Conservation (phyloP, 163 green algal genomes). For the Prototheca wickerhamii region DNA sequence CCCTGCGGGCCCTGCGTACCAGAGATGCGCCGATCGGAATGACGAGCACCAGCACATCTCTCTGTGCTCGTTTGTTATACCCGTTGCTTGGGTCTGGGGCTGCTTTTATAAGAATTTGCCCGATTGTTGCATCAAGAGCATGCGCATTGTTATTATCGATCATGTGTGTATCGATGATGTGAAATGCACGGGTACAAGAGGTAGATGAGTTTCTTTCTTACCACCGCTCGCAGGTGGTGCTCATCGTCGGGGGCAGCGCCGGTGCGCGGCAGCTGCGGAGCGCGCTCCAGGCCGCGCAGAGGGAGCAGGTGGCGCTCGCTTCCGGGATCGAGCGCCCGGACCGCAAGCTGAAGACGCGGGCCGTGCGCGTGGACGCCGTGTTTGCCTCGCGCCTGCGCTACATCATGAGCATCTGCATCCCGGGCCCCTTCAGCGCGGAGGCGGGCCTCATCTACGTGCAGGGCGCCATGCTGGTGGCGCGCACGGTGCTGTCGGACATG, state of each 20-base stretch:
- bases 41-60: no score
- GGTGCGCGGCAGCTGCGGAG: conserved; percentile 2
- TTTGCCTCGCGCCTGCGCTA: conserved; percentile 56
- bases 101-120: neutral
- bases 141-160: neutral
- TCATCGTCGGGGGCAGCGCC: conserved; percentile 16
- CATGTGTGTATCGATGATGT: neutral
- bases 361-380: conserved; percentile 62
- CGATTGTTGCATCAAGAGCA: neutral
- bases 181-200: neutral
- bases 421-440: conserved; percentile 48
- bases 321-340: neutral
- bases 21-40: no score
- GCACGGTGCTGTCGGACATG: conserved; percentile 74
- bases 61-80: no score
- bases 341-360: neutral
- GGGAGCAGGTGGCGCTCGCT: conserved; percentile 19
- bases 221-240: conserved; percentile 3
- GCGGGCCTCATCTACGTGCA: conserved; percentile 62
- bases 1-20: no score
- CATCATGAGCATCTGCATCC: conserved; percentile 80
- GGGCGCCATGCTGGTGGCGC: conserved; percentile 59
- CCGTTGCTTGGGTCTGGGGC: neutral
- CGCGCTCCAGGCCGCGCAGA: neutral
- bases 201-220: neutral